Evolutionary conservation across 768 basidiomycete genomes (phyloP).

Genomic region (Pleurotus djamor): DNA sequence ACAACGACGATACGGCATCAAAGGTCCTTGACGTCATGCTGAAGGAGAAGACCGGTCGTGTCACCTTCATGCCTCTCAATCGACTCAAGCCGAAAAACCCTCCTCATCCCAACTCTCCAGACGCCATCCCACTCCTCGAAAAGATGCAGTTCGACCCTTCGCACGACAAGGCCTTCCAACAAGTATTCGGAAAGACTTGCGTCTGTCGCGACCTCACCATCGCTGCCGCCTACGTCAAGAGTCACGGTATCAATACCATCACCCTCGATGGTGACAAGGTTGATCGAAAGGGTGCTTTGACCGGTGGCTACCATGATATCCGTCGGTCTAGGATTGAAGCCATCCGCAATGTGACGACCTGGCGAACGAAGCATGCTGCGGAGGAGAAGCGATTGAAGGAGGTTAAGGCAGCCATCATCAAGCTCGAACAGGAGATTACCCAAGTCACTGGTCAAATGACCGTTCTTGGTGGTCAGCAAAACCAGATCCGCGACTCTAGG

Average conservation of each 20-base stretch:
- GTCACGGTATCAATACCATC: conserved; percentile 94
- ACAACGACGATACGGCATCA: conserved; percentile 91
- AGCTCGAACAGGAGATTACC: conserved; percentile 87
- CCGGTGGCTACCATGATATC: conserved; percentile 95
- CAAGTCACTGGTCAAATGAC: conserved; percentile 70
- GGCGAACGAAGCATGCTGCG: conserved; percentile 69
- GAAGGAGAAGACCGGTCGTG: conserved; percentile 88
- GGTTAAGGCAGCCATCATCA: conserved; percentile 66
- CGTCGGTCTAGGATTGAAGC: conserved; percentile 88
- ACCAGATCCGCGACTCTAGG: conserved; percentile 64
- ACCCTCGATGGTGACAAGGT: conserved; percentile 98
- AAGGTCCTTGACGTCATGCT: conserved; percentile 93
- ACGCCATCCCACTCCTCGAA: conserved; percentile 78
- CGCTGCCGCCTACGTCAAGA: conserved; percentile 92
- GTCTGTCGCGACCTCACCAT: conserved; percentile 92
- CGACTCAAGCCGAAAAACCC: conserved; percentile 79
- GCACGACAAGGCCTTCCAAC: conserved; percentile 86
- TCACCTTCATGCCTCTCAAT: conserved; percentile 98
- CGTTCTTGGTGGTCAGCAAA: conserved; percentile 65
- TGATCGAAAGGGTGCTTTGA: conserved; percentile 93
- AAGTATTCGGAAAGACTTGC: conserved; percentile 97
- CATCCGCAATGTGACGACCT: conserved; percentile 71
- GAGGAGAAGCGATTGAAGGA: conserved; percentile 67
- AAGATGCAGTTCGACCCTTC: conserved; percentile 75
- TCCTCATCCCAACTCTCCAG: conserved; percentile 65